Percentiles rank a stretch among this genome's conserved stretches.
These are phyloP conservation scores for Millerozyma acaciae DNA, from an alignment of 805 yeast species.

Conservation along the genomic window DNA sequence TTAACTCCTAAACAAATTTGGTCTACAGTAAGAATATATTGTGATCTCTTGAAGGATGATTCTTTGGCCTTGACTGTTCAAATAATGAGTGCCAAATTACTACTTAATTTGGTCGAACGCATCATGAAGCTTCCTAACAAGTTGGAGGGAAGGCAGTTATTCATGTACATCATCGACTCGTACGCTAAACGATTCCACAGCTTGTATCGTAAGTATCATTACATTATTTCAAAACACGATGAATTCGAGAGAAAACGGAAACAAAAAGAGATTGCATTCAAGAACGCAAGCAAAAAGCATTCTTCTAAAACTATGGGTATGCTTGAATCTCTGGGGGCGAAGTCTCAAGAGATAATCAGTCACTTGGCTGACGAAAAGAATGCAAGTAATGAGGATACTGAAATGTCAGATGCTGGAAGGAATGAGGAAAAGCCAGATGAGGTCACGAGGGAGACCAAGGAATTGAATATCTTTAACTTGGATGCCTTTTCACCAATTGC, in stretches of 20 bases:
- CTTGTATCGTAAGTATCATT: slow-evolving; percentile 66
- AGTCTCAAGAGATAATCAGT: slow-evolving; percentile 21
- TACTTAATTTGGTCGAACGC: slow-evolving; percentile 84
- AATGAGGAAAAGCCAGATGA: slow-evolving; percentile 12
- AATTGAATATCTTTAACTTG: slow-evolving; percentile 22
- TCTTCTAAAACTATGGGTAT: slow-evolving; percentile 19
- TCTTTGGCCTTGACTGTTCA: slow-evolving; percentile 85
- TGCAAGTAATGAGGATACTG: slow-evolving; percentile 18
- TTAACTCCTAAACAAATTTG: slow-evolving; percentile 79
- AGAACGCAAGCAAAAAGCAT: slow-evolving; percentile 38
- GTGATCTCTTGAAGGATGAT: slow-evolving; percentile 75
- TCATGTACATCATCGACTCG: slow-evolving; percentile 82
- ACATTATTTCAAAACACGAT: slow-evolving; percentile 59
- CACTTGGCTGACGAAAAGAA: background rate
- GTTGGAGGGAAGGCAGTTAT: slow-evolving; percentile 75
- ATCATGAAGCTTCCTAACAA: slow-evolving; percentile 78
- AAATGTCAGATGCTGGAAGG: slow-evolving; percentile 16
- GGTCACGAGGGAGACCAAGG: slow-evolving; percentile 5
- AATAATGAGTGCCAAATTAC: slow-evolving; percentile 90
- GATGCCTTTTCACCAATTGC: slow-evolving; percentile 54
- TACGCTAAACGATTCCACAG: slow-evolving; percentile 78
- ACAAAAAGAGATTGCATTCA: slow-evolving; percentile 39
- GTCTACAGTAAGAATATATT: slow-evolving; percentile 80
- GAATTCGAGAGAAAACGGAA: slow-evolving; percentile 44
- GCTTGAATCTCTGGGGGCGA: slow-evolving; percentile 14